A percentile compares a stretch with the other conserved stretches of the same genome.
Evolutionary conservation across 2,329 filamentous ascomycete species (phyloP).

Genomic region (Diaporthe citriasiana): DNA sequence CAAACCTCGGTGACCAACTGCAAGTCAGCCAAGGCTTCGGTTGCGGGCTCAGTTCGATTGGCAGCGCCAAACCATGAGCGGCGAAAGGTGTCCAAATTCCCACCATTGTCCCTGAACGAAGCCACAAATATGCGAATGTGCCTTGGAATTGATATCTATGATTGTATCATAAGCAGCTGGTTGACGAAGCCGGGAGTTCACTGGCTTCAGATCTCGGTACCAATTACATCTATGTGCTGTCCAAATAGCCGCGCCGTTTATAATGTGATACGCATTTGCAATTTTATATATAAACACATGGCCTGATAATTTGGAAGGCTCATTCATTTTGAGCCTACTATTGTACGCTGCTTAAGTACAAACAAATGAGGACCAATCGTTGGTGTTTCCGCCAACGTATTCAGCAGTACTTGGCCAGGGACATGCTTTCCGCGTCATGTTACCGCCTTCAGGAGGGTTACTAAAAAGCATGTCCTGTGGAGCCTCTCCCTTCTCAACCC

Average conservation of each 20-base stretch:
- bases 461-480: conserved; percentile 21
- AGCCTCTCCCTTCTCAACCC: conserved; percentile 5
- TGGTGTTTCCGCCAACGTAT: neutral
- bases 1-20: conserved; percentile 5
- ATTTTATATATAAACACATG: neutral
- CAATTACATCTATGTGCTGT: neutral
- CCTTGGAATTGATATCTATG: neutral
- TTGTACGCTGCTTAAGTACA: neutral
- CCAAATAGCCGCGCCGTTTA: neutral
- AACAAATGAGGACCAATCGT: conserved; percentile 5
- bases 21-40: conserved; percentile 1
- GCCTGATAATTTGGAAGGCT: neutral
- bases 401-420: conserved; percentile 9
- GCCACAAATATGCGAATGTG: too few relatives aligned
- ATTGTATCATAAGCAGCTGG: neutral
- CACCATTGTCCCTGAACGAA: neutral
- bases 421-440: conserved; percentile 18
- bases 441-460: neutral
- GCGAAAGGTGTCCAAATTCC: neutral
- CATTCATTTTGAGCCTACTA: neutral
- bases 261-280: neutral
- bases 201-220: neutral
- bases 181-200: neutral
- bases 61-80: neutral
- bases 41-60: neutral